Evolutionary conservation across 1,284 basidiomycete species (phyloP).

Genomic region (Microbotryum saponariae): DNA sequence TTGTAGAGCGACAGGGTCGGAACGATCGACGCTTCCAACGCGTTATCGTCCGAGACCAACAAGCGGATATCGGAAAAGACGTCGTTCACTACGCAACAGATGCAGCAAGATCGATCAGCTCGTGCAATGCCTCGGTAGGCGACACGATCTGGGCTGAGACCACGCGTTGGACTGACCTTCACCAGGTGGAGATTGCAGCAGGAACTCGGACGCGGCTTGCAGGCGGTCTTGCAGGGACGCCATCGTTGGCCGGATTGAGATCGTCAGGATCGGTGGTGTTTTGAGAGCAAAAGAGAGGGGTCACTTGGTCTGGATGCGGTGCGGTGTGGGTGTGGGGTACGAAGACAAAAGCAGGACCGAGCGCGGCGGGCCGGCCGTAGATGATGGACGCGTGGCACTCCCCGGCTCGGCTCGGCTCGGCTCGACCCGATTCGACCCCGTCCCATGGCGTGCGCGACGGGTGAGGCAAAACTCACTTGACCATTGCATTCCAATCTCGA

Average conservation of each 20-base stretch:
- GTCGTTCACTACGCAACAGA: constrained; percentile 18
- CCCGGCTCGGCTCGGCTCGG: too few species aligned
- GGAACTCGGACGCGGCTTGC: constrained; percentile 57
- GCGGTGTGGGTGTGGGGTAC: too few species aligned
- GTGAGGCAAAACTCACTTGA: too few species aligned
- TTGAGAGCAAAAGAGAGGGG: too few species aligned
- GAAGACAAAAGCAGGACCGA: too few species aligned
- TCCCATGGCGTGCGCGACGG: too few species aligned
- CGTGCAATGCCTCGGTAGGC: not conserved
- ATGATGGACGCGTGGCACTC: too few species aligned
- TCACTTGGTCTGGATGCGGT: too few species aligned
- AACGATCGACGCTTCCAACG: constrained; percentile 64
- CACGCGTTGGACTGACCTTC: constrained; percentile 49
- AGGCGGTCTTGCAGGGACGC: constrained; percentile 15
- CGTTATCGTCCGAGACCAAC: constrained; percentile 75
- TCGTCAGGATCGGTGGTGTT: too few species aligned
- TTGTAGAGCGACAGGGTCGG: constrained; percentile 76
- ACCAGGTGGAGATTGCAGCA: constrained; percentile 83
- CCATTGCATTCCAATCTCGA: too few species aligned
- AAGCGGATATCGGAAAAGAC: constrained; percentile 64
- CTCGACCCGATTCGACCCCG: too few species aligned
- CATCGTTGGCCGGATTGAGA: constrained; percentile 5
- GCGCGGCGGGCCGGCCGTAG: too few species aligned
- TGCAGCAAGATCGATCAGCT: not conserved
- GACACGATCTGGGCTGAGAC: constrained; percentile 10